A percentile compares a stretch with the other conserved stretches of the same genome.
Evolutionary conservation across 495 filamentous ascomycete genomes (phyloP).

Genomic region (Annulohypoxylon stygium): DNA sequence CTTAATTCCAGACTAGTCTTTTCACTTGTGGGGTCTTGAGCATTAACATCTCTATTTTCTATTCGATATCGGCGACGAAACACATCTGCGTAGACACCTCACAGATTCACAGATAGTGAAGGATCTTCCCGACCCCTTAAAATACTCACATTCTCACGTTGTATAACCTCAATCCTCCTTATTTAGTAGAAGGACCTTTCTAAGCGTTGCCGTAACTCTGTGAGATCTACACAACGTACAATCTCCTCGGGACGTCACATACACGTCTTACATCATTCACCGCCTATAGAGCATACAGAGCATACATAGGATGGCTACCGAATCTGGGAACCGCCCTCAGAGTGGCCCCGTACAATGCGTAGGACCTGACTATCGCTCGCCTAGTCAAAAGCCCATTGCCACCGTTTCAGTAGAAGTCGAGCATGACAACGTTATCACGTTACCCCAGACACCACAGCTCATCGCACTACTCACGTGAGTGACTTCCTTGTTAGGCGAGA

Average conservation of each 20-base stretch:
- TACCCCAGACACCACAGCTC: constrained; percentile 94
- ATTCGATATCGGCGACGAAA: constrained; percentile 17
- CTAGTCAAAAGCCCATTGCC: constrained; percentile 84
- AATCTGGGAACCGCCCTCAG: constrained; percentile 45
- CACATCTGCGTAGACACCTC: constrained; percentile 10
- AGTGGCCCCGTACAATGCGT: constrained; percentile 76
- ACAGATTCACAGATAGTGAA: constrained; percentile 14
- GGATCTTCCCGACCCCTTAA: not conserved
- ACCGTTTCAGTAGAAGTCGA: constrained; percentile 88
- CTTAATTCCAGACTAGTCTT: constrained; percentile 17
- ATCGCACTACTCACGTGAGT: constrained; percentile 97
- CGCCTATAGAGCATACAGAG: constrained; percentile 7
- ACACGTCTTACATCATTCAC: not conserved
- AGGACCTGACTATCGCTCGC: constrained; percentile 81
- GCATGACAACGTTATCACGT: constrained; percentile 87
- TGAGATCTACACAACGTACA: not conserved
- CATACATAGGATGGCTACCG: constrained; percentile 41
- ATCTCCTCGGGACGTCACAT: constrained; percentile 2
- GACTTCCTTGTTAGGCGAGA: constrained; percentile 40
- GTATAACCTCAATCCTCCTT: constrained; percentile 10
- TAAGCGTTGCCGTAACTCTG: not conserved
- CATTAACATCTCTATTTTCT: constrained; percentile 1
- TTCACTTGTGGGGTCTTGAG: constrained; percentile 18
- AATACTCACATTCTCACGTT: constrained; percentile 6
- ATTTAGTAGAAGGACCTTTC: not conserved